These are phyloP conservation scores for Baorangia bicolor DNA, from an alignment of 768 basidiomycete genomes.

Conservation along the genomic window DNA sequence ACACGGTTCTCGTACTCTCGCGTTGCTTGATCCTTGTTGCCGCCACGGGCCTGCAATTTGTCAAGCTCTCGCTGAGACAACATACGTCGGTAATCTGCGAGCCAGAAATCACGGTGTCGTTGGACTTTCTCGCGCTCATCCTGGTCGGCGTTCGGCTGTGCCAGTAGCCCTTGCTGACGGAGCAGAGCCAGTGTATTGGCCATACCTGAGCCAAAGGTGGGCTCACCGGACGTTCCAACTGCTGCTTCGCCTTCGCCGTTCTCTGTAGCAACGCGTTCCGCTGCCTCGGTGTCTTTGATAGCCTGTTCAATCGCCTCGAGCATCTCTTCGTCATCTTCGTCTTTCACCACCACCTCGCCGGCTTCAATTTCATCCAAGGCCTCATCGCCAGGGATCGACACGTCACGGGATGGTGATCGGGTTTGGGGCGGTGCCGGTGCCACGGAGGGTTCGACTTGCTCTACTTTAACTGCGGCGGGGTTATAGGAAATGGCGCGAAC, in stretches of 20 bases:
- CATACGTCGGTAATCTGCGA: constrained; percentile 78
- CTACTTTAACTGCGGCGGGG: constrained; percentile 52
- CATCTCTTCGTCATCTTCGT: constrained; percentile 78
- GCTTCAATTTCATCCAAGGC: constrained; percentile 75
- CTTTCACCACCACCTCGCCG: constrained; percentile 76
- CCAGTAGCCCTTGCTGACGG: constrained; percentile 87
- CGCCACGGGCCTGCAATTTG: constrained; percentile 69
- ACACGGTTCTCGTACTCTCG: constrained; percentile 93
- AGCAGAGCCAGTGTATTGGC: constrained; percentile 87
- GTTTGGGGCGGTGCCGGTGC: constrained; percentile 30
- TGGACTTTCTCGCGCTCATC: constrained; percentile 79
- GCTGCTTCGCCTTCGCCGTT: constrained; percentile 32
- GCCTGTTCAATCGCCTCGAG: constrained; percentile 74
- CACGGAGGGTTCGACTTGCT: constrained; percentile 38
- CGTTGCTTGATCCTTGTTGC: constrained; percentile 87
- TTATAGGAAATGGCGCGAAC: constrained; percentile 80
- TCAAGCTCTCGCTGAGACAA: constrained; percentile 81
- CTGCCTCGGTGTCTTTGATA: constrained; percentile 61
- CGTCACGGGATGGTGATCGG: constrained; percentile 48
- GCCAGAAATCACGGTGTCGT: constrained; percentile 84
- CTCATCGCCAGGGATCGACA: constrained; percentile 62
- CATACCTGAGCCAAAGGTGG: constrained; percentile 81
- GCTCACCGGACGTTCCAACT: constrained; percentile 70
- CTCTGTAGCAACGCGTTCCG: constrained; percentile 41
- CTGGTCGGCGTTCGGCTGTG: constrained; percentile 60